phyloP scores from a whole-genome alignment of 106 monocot species.

The Platanthera zijinensis region DNA sequence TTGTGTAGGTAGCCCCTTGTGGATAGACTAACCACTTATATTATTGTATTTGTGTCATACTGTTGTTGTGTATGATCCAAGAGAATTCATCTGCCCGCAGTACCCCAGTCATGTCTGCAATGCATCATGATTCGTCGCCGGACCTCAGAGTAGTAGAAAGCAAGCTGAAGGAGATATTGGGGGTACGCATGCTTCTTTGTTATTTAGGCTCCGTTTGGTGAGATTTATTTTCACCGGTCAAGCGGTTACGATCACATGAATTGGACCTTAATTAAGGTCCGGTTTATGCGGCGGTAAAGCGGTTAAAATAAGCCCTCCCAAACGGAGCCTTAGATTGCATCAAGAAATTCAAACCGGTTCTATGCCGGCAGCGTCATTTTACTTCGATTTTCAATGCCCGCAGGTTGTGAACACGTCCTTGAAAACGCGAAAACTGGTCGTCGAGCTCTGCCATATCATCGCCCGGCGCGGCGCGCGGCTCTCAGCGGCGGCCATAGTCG shows the following conservation, averaged over 20 bases:
- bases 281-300: too few species aligned
- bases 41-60: too few species aligned
- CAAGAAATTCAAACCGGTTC: background rate
- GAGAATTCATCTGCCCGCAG: slow-evolving; percentile 24
- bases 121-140: slow-evolving; percentile 85
- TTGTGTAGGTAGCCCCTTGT: too few species aligned
- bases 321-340: too few species aligned
- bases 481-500: slow-evolving; percentile 48
- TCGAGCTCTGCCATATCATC: slow-evolving; percentile 40
- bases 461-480: slow-evolving; percentile 47
- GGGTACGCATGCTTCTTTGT: slow-evolving; percentile 32
- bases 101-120: slow-evolving; percentile 94
- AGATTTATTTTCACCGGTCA: too few species aligned
- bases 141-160: slow-evolving; percentile 71
- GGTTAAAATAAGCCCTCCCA: too few species aligned
- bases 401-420: slow-evolving; percentile 53
- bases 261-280: too few species aligned
- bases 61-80: too few species aligned
- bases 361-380: too few species aligned
- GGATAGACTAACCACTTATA: too few species aligned
- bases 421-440: slow-evolving; percentile 21
- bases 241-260: too few species aligned
- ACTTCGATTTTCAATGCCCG: background rate
- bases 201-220: too few species aligned
- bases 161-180: slow-evolving; percentile 70